Conservation (phyloP, 2,329 filamentous ascomycete species). For the Hypoxylon sp. region DNA sequence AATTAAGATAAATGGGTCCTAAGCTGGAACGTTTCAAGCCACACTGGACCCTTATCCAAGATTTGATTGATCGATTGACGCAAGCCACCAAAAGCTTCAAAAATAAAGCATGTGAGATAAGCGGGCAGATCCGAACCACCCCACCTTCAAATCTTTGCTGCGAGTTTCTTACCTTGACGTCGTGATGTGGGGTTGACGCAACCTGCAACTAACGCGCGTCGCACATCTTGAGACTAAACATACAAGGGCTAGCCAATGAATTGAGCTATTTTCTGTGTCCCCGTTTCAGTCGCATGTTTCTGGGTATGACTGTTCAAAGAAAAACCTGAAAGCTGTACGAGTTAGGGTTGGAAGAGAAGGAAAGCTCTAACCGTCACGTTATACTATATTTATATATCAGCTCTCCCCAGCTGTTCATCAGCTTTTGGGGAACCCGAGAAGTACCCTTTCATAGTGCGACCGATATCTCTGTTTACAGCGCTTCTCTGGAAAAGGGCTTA, state of each 20-base stretch:
- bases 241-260: conserved; percentile 44
- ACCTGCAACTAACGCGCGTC: conserved; percentile 27
- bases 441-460: not conserved
- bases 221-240: conserved; percentile 17
- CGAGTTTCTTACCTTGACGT: conserved; percentile 19
- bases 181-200: conserved; percentile 42
- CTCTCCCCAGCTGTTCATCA: not conserved
- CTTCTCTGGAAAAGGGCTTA: not conserved
- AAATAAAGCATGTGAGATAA: conserved; percentile 24
- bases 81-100: conserved; percentile 7
- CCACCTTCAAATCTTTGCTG: conserved; percentile 18
- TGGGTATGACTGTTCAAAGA: not conserved
- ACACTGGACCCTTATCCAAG: conserved; percentile 17
- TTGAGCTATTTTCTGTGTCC: conserved; percentile 42
- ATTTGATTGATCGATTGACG: not conserved
- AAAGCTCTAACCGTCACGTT: not conserved
- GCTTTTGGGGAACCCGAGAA: not conserved
- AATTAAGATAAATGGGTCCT: no score
- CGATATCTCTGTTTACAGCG: not conserved
- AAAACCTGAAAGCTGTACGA: not conserved
- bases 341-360: not conserved
- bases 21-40: no score
- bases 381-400: not conserved
- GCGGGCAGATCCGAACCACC: conserved; percentile 35
- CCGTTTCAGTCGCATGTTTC: conserved; percentile 10